Evolutionary conservation across 2,329 filamentous ascomycete genomes (phyloP).

Genomic region (Phaeosphaeriaceae sp.): DNA sequence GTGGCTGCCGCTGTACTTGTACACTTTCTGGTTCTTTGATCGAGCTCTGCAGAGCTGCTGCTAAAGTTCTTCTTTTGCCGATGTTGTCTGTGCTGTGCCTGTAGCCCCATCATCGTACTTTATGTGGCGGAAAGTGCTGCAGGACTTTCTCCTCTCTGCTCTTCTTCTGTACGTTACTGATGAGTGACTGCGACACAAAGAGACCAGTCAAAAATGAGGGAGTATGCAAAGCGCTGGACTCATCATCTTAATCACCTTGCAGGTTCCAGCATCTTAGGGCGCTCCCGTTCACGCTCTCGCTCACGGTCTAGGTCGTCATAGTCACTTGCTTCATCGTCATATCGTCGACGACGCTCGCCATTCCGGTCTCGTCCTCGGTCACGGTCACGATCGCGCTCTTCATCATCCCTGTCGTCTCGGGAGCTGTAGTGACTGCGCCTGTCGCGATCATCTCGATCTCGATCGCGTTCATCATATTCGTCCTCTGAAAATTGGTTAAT

Average conservation of each 20-base stretch:
- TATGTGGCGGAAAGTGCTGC: not conserved
- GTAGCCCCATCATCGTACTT: not conserved
- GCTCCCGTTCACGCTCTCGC: slow-evolving; percentile 25
- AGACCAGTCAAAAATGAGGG: not conserved
- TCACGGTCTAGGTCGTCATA: slow-evolving; percentile 28
- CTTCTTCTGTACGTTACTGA: not conserved
- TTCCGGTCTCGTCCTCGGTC: slow-evolving; percentile 24
- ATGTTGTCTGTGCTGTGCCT: not conserved
- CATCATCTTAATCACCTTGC: slow-evolving; percentile 33
- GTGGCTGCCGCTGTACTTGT: not conserved
- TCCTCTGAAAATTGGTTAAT: slow-evolving; percentile 35
- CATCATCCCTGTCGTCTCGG: slow-evolving; percentile 40
- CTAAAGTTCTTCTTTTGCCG: not conserved
- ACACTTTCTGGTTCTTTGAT: not conserved
- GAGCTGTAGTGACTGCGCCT: slow-evolving; percentile 34
- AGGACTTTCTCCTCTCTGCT: not conserved
- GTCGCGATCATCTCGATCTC: slow-evolving; percentile 36
- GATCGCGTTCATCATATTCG: slow-evolving; percentile 40
- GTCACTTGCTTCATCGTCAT: slow-evolving; percentile 39
- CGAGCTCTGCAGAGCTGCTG: not conserved
- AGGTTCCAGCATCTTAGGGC: slow-evolving; percentile 37
- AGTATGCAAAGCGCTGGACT: slow-evolving; percentile 1
- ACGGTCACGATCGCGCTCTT: slow-evolving; percentile 30
- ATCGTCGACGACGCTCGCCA: slow-evolving; percentile 26
- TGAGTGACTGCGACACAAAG: not conserved